phyloP scores from a whole-genome alignment of 441 rosid genomes.

The Sinapis alba region DNA sequence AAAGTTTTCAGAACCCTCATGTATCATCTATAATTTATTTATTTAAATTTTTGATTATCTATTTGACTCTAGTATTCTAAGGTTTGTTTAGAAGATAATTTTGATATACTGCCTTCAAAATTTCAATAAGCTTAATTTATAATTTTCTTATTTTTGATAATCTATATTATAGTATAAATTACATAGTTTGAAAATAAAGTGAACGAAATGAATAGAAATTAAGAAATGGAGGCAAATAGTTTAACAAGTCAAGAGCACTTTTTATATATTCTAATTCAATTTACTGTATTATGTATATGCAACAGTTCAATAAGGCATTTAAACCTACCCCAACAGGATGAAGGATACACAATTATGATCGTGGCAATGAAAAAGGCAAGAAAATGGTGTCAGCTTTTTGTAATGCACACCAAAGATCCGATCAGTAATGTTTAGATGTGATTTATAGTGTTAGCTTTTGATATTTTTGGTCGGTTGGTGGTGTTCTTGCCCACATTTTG shows the following conservation, averaged over 20 bases:
- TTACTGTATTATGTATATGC: no score
- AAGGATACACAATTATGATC: background rate
- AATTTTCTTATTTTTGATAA: background rate
- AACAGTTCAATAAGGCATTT: background rate
- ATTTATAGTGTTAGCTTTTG: slow-evolving; percentile 28
- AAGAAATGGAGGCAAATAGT: background rate
- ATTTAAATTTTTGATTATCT: background rate
- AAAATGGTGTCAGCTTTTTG: slow-evolving; percentile 10
- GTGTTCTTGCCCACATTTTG: background rate
- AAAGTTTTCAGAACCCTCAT: background rate
- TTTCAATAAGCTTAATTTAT: background rate
- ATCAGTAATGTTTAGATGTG: slow-evolving; percentile 19
- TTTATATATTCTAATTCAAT: no score
- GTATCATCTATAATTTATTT: background rate
- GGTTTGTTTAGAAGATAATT: background rate
- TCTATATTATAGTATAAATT: background rate
- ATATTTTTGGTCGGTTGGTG: background rate
- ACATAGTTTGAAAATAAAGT: background rate
- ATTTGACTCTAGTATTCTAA: background rate
- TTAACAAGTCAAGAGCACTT: background rate
- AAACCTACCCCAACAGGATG: background rate
- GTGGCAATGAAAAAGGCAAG: background rate
- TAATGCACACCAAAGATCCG: slow-evolving; percentile 27
- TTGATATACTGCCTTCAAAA: background rate
- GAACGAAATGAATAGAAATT: background rate